Evolutionary conservation across 2,329 filamentous ascomycete species (phyloP).

Genomic region (Botrytis elliptica): DNA sequence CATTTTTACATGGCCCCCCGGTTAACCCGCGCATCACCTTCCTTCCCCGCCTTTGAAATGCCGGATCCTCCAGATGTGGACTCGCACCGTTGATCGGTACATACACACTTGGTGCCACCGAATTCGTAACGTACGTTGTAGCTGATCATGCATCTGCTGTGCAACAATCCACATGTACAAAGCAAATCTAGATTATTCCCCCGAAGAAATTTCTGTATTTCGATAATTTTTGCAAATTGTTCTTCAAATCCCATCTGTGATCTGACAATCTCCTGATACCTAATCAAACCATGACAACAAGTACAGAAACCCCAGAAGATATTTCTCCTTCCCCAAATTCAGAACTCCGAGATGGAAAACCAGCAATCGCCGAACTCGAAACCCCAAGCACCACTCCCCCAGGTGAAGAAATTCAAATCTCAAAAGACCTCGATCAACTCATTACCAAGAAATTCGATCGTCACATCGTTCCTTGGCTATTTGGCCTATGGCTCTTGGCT

Average conservation of each 20-base stretch:
- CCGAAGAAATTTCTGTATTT: background rate
- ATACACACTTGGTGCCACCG: background rate
- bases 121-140: background rate
- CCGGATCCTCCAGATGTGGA: background rate
- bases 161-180: background rate
- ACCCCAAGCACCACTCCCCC: background rate
- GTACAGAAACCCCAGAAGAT: background rate
- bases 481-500: conserved; percentile 19
- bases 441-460: conserved; percentile 18
- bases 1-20: background rate
- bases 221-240: background rate
- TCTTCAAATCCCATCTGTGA: too few relatives aligned
- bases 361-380: background rate
- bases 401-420: conserved; percentile 1
- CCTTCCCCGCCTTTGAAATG: background rate
- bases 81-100: background rate
- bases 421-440: conserved; percentile 8
- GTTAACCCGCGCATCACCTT: background rate
- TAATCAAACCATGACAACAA: background rate
- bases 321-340: background rate
- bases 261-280: rapidly evolving
- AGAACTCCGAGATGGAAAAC: background rate
- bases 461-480: conserved; percentile 18
- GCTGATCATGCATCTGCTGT: background rate
- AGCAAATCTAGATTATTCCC: background rate